Evolutionary conservation across 225 moss, liverwort and hornwort species (phyloP), one percentile per base, ranked within the genome.

Genomic region (Physcomitrellopsis africana): DNA sequence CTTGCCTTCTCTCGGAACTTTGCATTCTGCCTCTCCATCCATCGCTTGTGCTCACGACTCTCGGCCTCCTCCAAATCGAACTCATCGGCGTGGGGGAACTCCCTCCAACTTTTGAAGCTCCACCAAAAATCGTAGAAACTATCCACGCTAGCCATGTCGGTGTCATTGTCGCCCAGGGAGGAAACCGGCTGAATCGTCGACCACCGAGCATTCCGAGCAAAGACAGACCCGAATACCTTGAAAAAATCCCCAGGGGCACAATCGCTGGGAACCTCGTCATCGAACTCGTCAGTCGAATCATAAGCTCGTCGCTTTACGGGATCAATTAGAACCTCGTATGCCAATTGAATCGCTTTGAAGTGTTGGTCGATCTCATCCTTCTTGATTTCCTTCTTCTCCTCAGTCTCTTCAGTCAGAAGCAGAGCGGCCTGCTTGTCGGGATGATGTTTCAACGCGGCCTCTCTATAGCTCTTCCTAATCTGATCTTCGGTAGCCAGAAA

Each of bases 1-100:
- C 90, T 99, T 6, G 97, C 97, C 78, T 99, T 99, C 80, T 94
- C 97, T 32, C 97, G 82, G 1, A 99, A 62, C 79, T 99, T 99
- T 0, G 80, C 89, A 32, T 99, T 99, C 56, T 99, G 97, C 81
- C 97, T 91, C 76, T 99, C 97, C 97, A 99, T 99, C 97, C 94
- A 99, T 77, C 97, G 81, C 75, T 93, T 99, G 76, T 99, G 97
- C 77, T 99, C 97, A 14, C 97, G 90, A 74, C 91, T 94, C 76
- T 99, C 97, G 43, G 97, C 91, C 78, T 91, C 90, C 75, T 99
- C 97, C 16, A 99, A 67, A 72, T 99, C 97, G 75, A 99, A 99
- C 60, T 99, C 97, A 79, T 99, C 97, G 41, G 94, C 97, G 51
- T 99, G 97, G 23, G 97, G 94, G 42, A 99, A 94, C 54, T 99